Evolutionary conservation across 116 monocot species (phyloP), one percentile per base, ranked within the genome.

Genomic region (Papilionanthe hybrid): DNA sequence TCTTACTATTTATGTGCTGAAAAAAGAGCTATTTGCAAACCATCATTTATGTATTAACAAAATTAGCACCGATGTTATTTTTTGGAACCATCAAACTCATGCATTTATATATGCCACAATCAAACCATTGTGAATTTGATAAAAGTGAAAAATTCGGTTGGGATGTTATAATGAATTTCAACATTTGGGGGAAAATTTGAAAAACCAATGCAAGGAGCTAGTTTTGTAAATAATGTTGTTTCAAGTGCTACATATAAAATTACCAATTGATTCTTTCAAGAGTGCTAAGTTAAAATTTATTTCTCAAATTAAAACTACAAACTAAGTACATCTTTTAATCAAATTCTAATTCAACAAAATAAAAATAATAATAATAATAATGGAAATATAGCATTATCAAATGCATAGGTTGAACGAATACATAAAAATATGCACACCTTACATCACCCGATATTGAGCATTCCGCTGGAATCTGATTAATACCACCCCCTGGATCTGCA

Each of bases 381-480:
- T 78, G 41, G 68, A 37, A 22, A 42, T 55, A 56, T 4, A 4
- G 53, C 53, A 53, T 57, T 2, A 66, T 32, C 5, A 72, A 15
- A 48, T 55, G 20, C 15, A 25, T 5, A 69, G 32, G 69, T 15
- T 78, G 27, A 55, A 72, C 20, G 5, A 77, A n/a, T 7, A 17
- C 53, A 67, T 32, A 49, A 81, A 30, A 67, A 75, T 13, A 75
- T 5, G 49, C 84, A 83, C 32, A 94, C 97, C 97, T 97, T 78
- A 94, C 84, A 86, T 97, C 97, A 41, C 97, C 97, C 82, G 97
- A 89, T 78, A 97, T 83, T 48, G 91, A 89, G 82, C 97, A 97
- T 84, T 97, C 94, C 72, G 77, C 94, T 32, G 97, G 94, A 81
- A 97, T 97, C 75, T 97, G 97, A 80, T 92, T 97, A 47, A 97